Evolutionary conservation across 2,329 filamentous ascomycete genomes (phyloP).

Genomic region (Rutstroemia sp.): DNA sequence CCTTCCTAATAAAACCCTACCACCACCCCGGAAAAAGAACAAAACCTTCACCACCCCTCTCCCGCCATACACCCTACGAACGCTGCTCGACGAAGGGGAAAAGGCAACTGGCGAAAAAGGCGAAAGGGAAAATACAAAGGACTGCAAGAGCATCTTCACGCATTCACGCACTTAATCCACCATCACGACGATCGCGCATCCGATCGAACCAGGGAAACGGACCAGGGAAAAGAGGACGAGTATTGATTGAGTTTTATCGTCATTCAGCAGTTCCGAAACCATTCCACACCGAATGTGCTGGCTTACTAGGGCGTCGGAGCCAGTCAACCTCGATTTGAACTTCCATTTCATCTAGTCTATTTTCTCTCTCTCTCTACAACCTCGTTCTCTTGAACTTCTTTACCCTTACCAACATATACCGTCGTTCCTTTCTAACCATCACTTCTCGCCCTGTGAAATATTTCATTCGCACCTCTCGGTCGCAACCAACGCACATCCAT

Average conservation of each 20-base stretch:
- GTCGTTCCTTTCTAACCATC: too few species aligned
- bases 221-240: too few species aligned
- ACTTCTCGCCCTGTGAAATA: too few species aligned
- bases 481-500: slow-evolving; percentile 20
- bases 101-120: neutral
- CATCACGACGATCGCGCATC: too few species aligned
- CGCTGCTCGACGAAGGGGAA: neutral
- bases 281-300: slow-evolving; percentile 10
- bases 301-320: slow-evolving; percentile 6
- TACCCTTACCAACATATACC: neutral
- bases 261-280: neutral
- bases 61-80: too few species aligned
- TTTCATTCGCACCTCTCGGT: slow-evolving; percentile 5
- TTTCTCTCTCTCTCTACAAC: slow-evolving; percentile 5
- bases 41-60: too few species aligned
- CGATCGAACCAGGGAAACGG: too few species aligned
- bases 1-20: too few species aligned
- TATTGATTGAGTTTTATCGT: neutral
- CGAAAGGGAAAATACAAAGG: neutral
- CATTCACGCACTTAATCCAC: neutral
- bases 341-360: too few species aligned
- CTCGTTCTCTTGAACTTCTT: slow-evolving; percentile 12
- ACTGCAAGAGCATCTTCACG: neutral
- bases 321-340: too few species aligned
- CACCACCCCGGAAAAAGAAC: too few species aligned